Evolutionary conservation across 352 stramenopile species (phyloP).

Genomic region (Globisporangium mamillatum): DNA sequence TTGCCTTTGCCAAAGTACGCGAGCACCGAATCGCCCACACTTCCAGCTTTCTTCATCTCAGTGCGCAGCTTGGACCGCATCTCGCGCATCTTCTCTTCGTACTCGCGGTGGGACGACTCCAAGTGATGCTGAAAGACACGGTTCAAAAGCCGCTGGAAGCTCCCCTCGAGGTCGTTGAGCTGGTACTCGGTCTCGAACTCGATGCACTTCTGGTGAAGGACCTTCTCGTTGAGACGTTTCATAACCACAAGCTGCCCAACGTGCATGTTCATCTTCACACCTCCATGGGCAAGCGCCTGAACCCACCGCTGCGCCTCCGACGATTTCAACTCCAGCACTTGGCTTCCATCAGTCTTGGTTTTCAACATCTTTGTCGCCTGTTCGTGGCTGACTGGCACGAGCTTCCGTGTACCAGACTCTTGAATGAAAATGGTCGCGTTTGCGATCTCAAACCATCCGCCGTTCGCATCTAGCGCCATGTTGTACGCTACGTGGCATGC

Average conservation of each 20-base stretch:
- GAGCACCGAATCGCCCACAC: slow-evolving; percentile 43
- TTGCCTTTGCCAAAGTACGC: slow-evolving; percentile 60
- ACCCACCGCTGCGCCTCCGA: slow-evolving; percentile 52
- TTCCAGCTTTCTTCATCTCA: slow-evolving; percentile 59
- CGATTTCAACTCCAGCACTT: slow-evolving; percentile 58
- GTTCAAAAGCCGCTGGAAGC: slow-evolving; percentile 68
- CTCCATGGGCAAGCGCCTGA: slow-evolving; percentile 41
- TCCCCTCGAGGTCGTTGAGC: slow-evolving; percentile 61
- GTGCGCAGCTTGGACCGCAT: slow-evolving; percentile 39
- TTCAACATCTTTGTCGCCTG: slow-evolving; percentile 37
- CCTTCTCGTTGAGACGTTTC: slow-evolving; percentile 47
- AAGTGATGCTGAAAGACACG: slow-evolving; percentile 51
- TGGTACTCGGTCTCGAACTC: slow-evolving; percentile 57
- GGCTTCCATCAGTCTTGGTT: slow-evolving; percentile 26
- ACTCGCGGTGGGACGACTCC: slow-evolving; percentile 30
- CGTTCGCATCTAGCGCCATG: slow-evolving; percentile 33
- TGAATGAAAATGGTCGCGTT: slow-evolving; percentile 40
- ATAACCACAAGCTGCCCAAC: slow-evolving; percentile 52
- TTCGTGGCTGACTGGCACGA: slow-evolving; percentile 29
- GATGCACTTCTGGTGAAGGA: slow-evolving; percentile 64
- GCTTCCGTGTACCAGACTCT: slow-evolving; percentile 27
- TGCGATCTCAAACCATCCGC: slow-evolving; percentile 58
- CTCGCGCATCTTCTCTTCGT: slow-evolving; percentile 40
- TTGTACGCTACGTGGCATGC: slow-evolving; percentile 44
- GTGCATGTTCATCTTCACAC: slow-evolving; percentile 49